Conservation (phyloP, 2,329 filamentous ascomycete genomes). For the Claviceps cyperi region DNA sequence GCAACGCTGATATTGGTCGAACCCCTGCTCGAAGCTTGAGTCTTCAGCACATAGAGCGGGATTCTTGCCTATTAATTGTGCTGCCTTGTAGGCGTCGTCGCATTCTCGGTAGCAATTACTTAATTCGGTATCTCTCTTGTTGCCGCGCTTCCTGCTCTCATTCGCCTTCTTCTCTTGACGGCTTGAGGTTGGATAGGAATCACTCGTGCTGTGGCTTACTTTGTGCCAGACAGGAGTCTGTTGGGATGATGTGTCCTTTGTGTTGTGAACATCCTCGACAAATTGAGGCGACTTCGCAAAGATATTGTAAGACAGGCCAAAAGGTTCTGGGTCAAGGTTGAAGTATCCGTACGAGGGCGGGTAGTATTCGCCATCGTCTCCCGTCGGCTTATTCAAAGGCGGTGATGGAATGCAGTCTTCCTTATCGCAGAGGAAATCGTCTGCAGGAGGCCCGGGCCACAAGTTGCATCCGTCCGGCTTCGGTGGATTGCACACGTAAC, state of each 20-base stretch:
- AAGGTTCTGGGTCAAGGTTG: slow-evolving; percentile 45
- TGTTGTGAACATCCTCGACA: slow-evolving; percentile 21
- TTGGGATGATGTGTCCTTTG: slow-evolving; percentile 38
- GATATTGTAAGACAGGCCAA: slow-evolving; percentile 49
- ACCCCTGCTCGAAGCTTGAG: slow-evolving; percentile 25
- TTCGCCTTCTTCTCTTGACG: not conserved
- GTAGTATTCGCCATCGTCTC: slow-evolving; percentile 34
- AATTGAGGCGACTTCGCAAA: slow-evolving; percentile 32
- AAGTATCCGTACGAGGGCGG: slow-evolving; percentile 41
- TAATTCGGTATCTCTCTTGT: slow-evolving; percentile 30
- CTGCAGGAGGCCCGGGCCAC: slow-evolving; percentile 31
- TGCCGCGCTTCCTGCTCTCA: slow-evolving; percentile 8
- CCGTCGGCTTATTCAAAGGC: slow-evolving; percentile 19
- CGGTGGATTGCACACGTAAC: slow-evolving; percentile 36
- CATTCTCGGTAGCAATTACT: slow-evolving; percentile 38
- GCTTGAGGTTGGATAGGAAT: not conserved
- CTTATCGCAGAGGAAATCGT: slow-evolving; percentile 32
- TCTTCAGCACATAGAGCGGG: slow-evolving; percentile 26
- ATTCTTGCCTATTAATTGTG: slow-evolving; percentile 31
- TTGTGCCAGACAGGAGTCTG: slow-evolving; percentile 21
- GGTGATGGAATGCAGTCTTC: slow-evolving; percentile 31
- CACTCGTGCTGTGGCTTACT: not conserved
- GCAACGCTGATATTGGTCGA: too few species aligned
- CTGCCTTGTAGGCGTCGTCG: slow-evolving; percentile 37
- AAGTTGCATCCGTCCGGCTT: slow-evolving; percentile 36